These are phyloP conservation scores for Diversispora epigaea DNA, from an alignment of 192 early-diverging fungal genomes.

Conservation along the genomic window DNA sequence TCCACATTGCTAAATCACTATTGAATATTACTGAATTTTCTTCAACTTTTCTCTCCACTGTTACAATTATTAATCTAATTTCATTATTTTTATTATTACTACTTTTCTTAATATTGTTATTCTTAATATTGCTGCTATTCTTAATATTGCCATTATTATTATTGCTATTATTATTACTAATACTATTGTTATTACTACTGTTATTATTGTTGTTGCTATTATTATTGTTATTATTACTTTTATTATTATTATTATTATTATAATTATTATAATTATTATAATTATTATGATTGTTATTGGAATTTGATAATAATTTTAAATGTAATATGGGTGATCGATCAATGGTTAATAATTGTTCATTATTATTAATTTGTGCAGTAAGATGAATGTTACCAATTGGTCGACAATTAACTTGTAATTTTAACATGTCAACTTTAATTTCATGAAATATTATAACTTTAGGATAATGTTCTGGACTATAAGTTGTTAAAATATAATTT, in stretches of 20 bases:
- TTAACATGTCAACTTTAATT: conserved; percentile 16
- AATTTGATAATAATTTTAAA: conserved; percentile 12
- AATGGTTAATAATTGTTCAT: background rate
- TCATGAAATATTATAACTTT: conserved; percentile 23
- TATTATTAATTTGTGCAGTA: background rate
- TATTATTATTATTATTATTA: too few species aligned
- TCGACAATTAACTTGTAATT: conserved; percentile 1
- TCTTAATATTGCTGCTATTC: too few species aligned
- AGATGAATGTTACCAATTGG: background rate
- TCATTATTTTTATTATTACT: too few species aligned
- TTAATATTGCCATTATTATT: too few species aligned
- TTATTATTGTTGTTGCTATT: too few species aligned
- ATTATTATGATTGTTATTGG: background rate
- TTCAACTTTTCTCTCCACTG: conserved; percentile 3
- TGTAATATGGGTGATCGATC: background rate
- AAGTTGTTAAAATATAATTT: conserved; percentile 11
- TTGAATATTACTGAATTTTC: background rate
- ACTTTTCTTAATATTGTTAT: too few species aligned
- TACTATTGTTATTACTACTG: too few species aligned
- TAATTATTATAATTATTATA: background rate
- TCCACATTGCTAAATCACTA: conserved; percentile 1
- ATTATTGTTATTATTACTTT: too few species aligned
- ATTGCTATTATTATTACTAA: too few species aligned
- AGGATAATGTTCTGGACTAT: conserved; percentile 4
- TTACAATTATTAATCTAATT: conserved; percentile 6